Evolutionary conservation across 108 stramenopile species (phyloP), one percentile per base, ranked within the genome.

Genomic region (Cyclotella distinguenda): DNA sequence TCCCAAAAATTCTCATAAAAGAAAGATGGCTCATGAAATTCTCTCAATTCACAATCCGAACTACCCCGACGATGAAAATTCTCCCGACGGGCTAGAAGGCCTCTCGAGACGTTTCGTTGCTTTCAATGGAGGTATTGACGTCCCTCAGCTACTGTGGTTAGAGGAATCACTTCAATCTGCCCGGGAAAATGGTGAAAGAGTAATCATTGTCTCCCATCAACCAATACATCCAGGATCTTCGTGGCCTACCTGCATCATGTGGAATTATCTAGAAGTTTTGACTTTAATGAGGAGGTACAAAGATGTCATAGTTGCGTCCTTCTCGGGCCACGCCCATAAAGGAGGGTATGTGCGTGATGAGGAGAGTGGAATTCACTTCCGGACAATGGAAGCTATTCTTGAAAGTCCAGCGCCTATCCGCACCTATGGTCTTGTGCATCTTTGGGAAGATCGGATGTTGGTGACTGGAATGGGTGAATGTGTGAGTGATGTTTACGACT

Each of bases 271-370:
- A 1, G 68, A 84, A 9, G 80, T 94, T 6, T 60, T 94, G 34
- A 26, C 35, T 6, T 48, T 89, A 11, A 54, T 94, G 38, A 55
- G 86, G 55, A 59, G 68, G 39, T 86, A 76, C 33, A 54, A 47
- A 6, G 86, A 89, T 73, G 72, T 84, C 15, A 82, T 94, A 3
- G 65, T 85, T 25, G 83, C 84, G n/a, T 81, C 79, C 8, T 86
- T 90, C 48, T 68, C 85, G 0, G 92, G 89, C 34, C 92, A 94
- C 64, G 89, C 89, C 0, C 92, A 94, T 74, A 84, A 79, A 59
- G 86, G 87, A n/a, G 89, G 89, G 13, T 94, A 94, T 60, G 48
- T 72, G 1, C 81, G 83, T 35, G 86, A 88, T 70, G 77, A 79
- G 12, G 52, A 63, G 7, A 85, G 82, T 62, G 89, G 89, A 9